Conservation (phyloP, 2,329 filamentous ascomycete genomes). For the Claviceps fusiformis region DNA sequence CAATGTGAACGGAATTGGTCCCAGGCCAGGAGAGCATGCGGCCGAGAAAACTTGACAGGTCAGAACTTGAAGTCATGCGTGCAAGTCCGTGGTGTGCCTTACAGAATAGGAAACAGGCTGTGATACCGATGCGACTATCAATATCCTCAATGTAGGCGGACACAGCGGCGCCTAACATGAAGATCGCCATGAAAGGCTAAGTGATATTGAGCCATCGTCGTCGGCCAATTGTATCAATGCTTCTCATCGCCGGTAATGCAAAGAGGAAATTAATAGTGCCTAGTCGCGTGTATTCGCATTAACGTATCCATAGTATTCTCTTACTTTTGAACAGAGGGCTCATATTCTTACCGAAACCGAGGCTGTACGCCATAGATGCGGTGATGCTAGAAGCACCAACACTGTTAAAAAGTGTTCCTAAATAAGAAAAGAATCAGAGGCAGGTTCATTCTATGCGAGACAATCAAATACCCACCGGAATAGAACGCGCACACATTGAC, state of each 20-base stretch:
- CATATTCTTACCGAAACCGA: conserved; percentile 18
- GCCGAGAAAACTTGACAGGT: conserved; percentile 22
- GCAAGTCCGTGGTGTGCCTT: neutral
- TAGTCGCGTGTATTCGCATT: conserved; percentile 3
- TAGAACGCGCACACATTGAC: conserved; percentile 32
- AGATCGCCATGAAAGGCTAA: conserved; percentile 28
- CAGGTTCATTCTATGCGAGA: neutral
- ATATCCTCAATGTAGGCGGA: conserved; percentile 14
- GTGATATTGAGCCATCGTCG: conserved; percentile 29
- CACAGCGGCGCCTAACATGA: conserved; percentile 25
- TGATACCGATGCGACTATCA: conserved; percentile 14
- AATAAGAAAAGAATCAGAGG: neutral
- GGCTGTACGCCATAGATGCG: conserved; percentile 15
- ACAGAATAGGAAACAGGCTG: conserved; percentile 25
- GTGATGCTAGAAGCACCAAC: conserved; percentile 8
- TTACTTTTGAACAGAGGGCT: neutral
- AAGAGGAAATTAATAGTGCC: conserved; percentile 29
- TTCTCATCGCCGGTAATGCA: conserved; percentile 23
- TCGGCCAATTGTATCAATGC: conserved; percentile 24
- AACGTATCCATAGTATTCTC: neutral
- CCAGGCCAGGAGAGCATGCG: conserved; percentile 27
- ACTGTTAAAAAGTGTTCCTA: conserved; percentile 13
- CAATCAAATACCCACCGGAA: conserved; percentile 17
- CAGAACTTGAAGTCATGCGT: neutral
- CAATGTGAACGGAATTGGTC: conserved; percentile 35